phyloP scores from a whole-genome alignment of 768 basidiomycete species.

The Phaffia tasmanica region DNA sequence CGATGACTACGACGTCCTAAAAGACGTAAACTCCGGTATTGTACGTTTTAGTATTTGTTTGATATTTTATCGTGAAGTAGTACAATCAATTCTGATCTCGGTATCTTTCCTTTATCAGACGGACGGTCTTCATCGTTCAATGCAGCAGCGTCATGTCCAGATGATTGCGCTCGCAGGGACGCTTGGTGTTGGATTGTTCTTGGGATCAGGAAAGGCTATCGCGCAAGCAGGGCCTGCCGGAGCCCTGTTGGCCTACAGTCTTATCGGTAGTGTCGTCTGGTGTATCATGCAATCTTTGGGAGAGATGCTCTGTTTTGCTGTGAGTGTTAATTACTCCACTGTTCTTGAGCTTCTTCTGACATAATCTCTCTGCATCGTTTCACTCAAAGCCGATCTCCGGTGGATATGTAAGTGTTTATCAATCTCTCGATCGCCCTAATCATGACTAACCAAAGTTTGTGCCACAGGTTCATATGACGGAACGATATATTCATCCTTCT shows the following conservation, averaged over 20 bases:
- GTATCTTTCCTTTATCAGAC: not conserved
- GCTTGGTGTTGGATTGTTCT: constrained; percentile 61
- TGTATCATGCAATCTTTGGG: constrained; percentile 46
- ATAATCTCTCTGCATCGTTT: not conserved
- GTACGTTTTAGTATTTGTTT: not conserved
- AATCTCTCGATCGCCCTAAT: constrained; percentile 46
- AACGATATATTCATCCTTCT: constrained; percentile 31
- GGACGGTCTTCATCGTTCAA: constrained; percentile 58
- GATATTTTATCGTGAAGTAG: too few species aligned
- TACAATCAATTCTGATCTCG: not conserved
- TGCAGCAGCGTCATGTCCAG: constrained; percentile 68
- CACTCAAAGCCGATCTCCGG: constrained; percentile 54
- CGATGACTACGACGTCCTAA: not conserved
- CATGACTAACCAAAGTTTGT: not conserved
- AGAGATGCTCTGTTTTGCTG: constrained; percentile 63
- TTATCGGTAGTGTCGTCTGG: constrained; percentile 13
- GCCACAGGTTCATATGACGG: constrained; percentile 33
- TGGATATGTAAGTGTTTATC: not conserved
- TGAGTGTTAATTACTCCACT: not conserved
- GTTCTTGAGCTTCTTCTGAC: not conserved
- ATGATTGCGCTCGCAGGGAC: constrained; percentile 51
- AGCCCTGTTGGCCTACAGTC: constrained; percentile 50
- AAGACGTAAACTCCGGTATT: constrained; percentile 18
- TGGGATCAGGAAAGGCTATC: constrained; percentile 57
- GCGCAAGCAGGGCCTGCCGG: constrained; percentile 54